phyloP scores from a whole-genome alignment of 306 rosid genomes.

The Rosa multiflora region DNA sequence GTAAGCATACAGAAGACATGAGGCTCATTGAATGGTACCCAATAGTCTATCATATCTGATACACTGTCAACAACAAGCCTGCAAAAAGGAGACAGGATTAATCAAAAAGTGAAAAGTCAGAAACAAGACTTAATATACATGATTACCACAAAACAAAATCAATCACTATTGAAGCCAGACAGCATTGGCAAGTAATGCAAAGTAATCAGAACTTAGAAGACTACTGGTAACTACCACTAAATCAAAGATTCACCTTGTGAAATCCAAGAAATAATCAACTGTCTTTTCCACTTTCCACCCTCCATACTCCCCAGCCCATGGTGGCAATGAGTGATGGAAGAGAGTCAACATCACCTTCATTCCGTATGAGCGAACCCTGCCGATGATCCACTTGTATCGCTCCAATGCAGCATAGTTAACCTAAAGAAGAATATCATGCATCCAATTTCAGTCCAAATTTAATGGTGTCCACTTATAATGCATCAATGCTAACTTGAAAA shows the following conservation, averaged over 20 bases:
- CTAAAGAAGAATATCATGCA: conserved; percentile 35
- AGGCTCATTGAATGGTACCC: conserved; percentile 97
- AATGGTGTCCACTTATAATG: background rate
- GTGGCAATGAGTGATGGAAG: conserved; percentile 95
- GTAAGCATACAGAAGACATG: conserved; percentile 88
- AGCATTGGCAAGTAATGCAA: background rate
- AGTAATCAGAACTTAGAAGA: conserved; percentile 19
- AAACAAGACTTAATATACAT: background rate
- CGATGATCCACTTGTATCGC: conserved; percentile 93
- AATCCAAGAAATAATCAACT: conserved; percentile 84
- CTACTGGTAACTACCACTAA: conserved; percentile 12
- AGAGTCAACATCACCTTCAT: conserved; percentile 99
- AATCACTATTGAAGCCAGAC: background rate
- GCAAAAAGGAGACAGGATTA: conserved; percentile 24
- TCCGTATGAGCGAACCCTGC: conserved; percentile 72
- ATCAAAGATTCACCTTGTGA: conserved; percentile 63
- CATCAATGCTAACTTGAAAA: background rate
- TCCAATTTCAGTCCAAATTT: conserved; percentile 23
- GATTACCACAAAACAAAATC: background rate
- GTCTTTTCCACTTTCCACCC: conserved; percentile 98
- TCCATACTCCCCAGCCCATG: conserved; percentile 96
- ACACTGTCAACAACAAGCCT: conserved; percentile 84
- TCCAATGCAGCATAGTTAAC: conserved; percentile 94
- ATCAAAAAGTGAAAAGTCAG: background rate
- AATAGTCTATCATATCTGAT: conserved; percentile 76